Base-by-base conservation (phyloP, 108 stramenopile genomes). In the Cyclotella sp. region DNA sequence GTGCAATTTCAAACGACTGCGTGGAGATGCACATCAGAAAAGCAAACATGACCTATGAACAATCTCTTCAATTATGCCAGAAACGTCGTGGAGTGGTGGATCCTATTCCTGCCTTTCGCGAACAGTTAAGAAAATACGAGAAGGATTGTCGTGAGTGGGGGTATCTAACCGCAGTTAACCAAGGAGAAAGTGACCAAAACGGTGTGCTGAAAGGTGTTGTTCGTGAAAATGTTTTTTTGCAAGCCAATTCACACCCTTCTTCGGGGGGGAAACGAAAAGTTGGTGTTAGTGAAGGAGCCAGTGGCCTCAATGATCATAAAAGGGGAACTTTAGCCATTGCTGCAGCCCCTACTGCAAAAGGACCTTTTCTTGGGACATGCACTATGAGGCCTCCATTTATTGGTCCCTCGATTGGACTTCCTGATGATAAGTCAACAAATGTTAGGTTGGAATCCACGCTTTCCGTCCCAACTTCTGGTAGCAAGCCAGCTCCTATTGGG, bases 21-120 rank as follows among this genome's bases (percentile, higher is more conserved):
- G 55, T 77, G 76, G 76, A 72, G 69, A 24, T 65, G 42, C 40
- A 51, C 64, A 61, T 57, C 51, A 90, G 85, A 76, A 86, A 77
- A 70, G 71, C 44, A 24, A 67, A 80, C 22, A 89, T 89, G 86
- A 77, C 85, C 9, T 70, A 77, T 39, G 16, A 72, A 11, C 84
- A 87, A 59, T 90, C 86, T 15, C 62, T 91, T 27, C 30, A 57
- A 53, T 51, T 90, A 55, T 75, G 89, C 30, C 71, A 84, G 73
- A 72, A 79, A 28, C 75, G 86, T 49, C 82, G 92, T 42, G 84
- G 88, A 41, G 43, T 77, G 49, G 90, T 85, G 13, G 77, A 85
- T 71, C 92, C 92, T 9, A 93, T 88, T 62, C 84, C 87, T 28
- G 85, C 90, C 13, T 93, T 93, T 84, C 47, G 77, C n/a, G 61